phyloP scores from a whole-genome alignment of 371 early-diverging fungal species.

The Mortierella sp. region DNA sequence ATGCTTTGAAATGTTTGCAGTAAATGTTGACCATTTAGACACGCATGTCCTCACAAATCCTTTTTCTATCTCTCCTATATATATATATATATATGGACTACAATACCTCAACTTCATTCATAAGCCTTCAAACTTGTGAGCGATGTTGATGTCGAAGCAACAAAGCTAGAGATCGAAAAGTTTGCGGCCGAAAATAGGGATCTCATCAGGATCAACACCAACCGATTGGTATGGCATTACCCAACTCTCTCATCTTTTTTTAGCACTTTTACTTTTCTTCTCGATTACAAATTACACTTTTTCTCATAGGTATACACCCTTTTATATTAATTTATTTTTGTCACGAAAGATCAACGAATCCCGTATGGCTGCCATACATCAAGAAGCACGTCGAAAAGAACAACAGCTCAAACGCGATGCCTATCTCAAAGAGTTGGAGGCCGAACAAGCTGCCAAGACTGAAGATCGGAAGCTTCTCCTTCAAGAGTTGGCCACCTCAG shows the following conservation, averaged over 20 bases:
- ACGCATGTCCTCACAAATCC: not conserved
- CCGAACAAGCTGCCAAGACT: slow-evolving; percentile 56
- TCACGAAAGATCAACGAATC: slow-evolving; percentile 30
- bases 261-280: not conserved
- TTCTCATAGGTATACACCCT: not conserved
- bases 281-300: not conserved
- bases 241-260: not conserved
- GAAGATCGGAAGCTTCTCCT: slow-evolving; percentile 56
- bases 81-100: not conserved
- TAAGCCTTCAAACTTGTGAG: slow-evolving; percentile 88
- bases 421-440: slow-evolving; percentile 52
- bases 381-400: slow-evolving; percentile 48
- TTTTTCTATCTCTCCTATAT: no score
- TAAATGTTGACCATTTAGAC: no score
- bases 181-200: slow-evolving; percentile 86
- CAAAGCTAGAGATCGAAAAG: slow-evolving; percentile 80
- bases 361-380: slow-evolving; percentile 24
- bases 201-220: slow-evolving; percentile 77
- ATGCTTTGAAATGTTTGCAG: no score
- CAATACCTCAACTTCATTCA: not conserved
- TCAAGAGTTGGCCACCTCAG: slow-evolving; percentile 57
- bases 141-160: slow-evolving; percentile 86
- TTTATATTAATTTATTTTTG: not conserved
- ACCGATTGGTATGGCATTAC: slow-evolving; percentile 54
- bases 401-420: slow-evolving; percentile 51